Percentiles rank a stretch among this genome's conserved stretches.
phyloP scores from a whole-genome alignment of 2,329 filamentous ascomycete species.

The Penicillium sp. region DNA sequence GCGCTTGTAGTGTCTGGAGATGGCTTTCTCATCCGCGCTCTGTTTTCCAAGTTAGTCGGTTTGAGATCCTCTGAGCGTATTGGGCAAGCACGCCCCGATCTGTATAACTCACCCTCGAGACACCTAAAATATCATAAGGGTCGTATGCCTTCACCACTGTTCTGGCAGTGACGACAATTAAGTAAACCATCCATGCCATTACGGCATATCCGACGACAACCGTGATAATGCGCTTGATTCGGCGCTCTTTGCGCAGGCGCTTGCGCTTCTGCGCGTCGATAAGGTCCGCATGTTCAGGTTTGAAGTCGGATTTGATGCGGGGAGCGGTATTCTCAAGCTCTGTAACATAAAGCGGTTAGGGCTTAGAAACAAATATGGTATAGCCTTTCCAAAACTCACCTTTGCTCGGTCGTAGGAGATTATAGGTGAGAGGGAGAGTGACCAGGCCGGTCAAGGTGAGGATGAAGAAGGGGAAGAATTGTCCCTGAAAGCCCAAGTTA shows the following conservation, averaged over 20 bases:
- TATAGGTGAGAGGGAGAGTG: conserved; percentile 87
- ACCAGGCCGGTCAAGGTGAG: conserved; percentile 83
- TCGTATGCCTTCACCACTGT: conserved; percentile 82
- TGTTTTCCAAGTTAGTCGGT: conserved; percentile 31
- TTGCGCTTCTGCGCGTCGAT: conserved; percentile 79
- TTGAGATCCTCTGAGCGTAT: neutral
- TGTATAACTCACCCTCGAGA: conserved; percentile 64
- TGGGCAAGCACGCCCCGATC: neutral
- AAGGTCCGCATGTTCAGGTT: conserved; percentile 76
- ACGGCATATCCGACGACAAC: conserved; percentile 75
- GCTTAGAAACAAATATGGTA: too few species aligned
- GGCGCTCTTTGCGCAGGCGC: conserved; percentile 85
- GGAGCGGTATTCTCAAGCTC: conserved; percentile 76
- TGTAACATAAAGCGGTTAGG: conserved; percentile 20
- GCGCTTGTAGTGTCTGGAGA: conserved; percentile 86
- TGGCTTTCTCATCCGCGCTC: conserved; percentile 82
- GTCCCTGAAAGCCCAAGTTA: conserved; percentile 56
- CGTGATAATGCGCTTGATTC: conserved; percentile 76
- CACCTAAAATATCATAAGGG: conserved; percentile 88
- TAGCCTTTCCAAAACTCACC: conserved; percentile 38
- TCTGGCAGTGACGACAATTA: conserved; percentile 76
- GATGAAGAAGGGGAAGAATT: conserved; percentile 99
- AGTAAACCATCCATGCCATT: conserved; percentile 88
- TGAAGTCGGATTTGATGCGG: conserved; percentile 77
- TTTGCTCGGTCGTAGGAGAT: conserved; percentile 75